Conservation (phyloP, 495 filamentous ascomycete genomes). For the Hypoxylon rickii region DNA sequence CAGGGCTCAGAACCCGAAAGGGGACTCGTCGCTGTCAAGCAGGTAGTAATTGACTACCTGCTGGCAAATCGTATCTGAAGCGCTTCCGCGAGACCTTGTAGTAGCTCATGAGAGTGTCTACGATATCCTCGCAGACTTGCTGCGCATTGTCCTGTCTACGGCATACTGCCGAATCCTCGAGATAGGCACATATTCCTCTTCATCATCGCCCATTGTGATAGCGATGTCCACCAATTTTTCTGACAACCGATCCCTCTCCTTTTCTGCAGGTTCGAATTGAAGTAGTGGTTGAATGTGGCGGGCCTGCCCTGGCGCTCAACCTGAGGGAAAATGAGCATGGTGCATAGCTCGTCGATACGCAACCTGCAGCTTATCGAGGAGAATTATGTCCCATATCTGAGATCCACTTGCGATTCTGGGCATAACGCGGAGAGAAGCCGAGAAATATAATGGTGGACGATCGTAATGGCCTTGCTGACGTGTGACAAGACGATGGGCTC, state of each 20-base stretch:
- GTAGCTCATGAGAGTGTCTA: not conserved
- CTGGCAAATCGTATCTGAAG: too few relatives aligned
- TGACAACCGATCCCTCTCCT: slow-evolving; percentile 17
- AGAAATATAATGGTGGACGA: not conserved
- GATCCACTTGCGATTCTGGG: slow-evolving; percentile 19
- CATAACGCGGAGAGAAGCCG: not conserved
- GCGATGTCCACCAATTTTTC: too few relatives aligned
- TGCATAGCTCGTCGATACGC: slow-evolving; percentile 52
- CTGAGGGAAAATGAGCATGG: slow-evolving; percentile 52
- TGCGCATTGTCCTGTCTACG: not conserved
- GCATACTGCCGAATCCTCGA: too few relatives aligned
- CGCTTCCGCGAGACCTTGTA: not conserved
- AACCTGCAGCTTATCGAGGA: slow-evolving; percentile 32
- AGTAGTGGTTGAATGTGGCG: slow-evolving; percentile 58
- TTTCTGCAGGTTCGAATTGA: slow-evolving; percentile 55
- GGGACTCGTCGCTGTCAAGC: slow-evolving; percentile 37
- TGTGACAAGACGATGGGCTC: not conserved
- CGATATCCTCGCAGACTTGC: not conserved
- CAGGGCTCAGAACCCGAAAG: slow-evolving; percentile 34
- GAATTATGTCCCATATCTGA: not conserved
- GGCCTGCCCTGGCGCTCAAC: slow-evolving; percentile 53
- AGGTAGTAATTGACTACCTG: slow-evolving; percentile 42
- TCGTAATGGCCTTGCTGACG: not conserved
- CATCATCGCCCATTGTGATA: too few relatives aligned
- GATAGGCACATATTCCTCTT: too few relatives aligned